A percentile compares a stretch with the other conserved stretches of the same genome.
phyloP scores from a whole-genome alignment of 2,329 filamentous ascomycete genomes.

The Aspergillus fructus region DNA sequence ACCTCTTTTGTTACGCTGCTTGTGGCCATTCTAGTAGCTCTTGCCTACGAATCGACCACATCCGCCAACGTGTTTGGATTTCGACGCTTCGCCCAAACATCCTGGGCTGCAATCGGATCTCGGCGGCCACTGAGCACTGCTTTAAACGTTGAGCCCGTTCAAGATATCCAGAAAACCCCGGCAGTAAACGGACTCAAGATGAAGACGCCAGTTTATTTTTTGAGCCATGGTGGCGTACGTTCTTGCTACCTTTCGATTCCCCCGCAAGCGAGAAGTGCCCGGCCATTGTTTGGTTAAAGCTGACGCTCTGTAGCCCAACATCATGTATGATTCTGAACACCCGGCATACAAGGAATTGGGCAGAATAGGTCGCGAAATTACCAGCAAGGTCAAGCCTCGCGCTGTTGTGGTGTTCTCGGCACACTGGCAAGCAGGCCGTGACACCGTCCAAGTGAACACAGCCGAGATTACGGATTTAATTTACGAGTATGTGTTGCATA shows the following conservation, averaged over 20 bases:
- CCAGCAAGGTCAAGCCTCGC: constrained; percentile 65
- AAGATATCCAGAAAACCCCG: background rate
- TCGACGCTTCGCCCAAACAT: constrained; percentile 22
- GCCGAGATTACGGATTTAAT: constrained; percentile 65
- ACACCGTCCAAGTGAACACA: constrained; percentile 64
- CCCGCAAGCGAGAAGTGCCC: background rate
- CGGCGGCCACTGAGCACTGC: background rate
- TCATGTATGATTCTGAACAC: constrained; percentile 68
- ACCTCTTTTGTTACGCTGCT: constrained; percentile 20
- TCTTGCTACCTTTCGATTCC: background rate
- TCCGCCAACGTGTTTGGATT: constrained; percentile 31
- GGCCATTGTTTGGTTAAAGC: background rate
- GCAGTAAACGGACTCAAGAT: constrained; percentile 17
- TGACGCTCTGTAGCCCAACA: constrained; percentile 48
- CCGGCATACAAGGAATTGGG: constrained; percentile 66
- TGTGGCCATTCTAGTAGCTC: constrained; percentile 21
- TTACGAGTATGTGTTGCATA: constrained; percentile 56
- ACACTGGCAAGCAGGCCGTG: constrained; percentile 65
- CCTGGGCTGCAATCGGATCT: background rate
- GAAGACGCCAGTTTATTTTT: constrained; percentile 53
- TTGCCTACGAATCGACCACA: constrained; percentile 14
- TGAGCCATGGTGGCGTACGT: constrained; percentile 50
- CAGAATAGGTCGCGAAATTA: constrained; percentile 68
- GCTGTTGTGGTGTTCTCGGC: constrained; percentile 75
- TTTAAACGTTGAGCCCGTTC: background rate